These are phyloP conservation scores for Candida schatavii DNA, from an alignment of 805 yeast species.

Conservation along the genomic window DNA sequence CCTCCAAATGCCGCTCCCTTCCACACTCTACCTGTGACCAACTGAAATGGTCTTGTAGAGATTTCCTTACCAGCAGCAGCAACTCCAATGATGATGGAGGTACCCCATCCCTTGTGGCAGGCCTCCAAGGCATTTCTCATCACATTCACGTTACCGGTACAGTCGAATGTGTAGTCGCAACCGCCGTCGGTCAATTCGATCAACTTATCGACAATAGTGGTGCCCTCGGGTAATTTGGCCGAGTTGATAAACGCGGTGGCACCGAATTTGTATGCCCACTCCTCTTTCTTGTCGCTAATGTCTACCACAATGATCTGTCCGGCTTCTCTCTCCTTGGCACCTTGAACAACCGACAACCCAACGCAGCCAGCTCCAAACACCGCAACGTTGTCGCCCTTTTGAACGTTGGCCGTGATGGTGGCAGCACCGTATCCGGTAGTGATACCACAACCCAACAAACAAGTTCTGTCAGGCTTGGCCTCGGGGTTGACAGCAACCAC, in stretches of 20 bases:
- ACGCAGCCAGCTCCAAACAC: slow-evolving; percentile 98
- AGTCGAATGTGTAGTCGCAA: slow-evolving; percentile 91
- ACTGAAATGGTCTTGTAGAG: slow-evolving; percentile 96
- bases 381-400: slow-evolving; percentile 90
- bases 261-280: slow-evolving; percentile 86
- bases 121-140: slow-evolving; percentile 97
- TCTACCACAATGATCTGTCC: slow-evolving; percentile 82
- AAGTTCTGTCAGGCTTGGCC: slow-evolving; percentile 83
- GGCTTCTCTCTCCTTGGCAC: slow-evolving; percentile 83
- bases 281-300: slow-evolving; percentile 77
- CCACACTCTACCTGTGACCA: slow-evolving; percentile 99
- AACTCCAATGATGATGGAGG: slow-evolving; percentile 92
- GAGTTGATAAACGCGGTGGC: slow-evolving; percentile 96
- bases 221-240: slow-evolving; percentile 65
- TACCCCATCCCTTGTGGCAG: slow-evolving; percentile 99
- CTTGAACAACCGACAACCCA: slow-evolving; percentile 94
- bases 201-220: slow-evolving; percentile 75
- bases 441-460: slow-evolving; percentile 96
- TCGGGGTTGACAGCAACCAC: slow-evolving; percentile 85
- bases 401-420: slow-evolving; percentile 85
- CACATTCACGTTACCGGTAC: slow-evolving; percentile 93
- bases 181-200: slow-evolving; percentile 96
- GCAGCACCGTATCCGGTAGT: slow-evolving; percentile 99
- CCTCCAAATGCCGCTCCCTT: slow-evolving; percentile 99
- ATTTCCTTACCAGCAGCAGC: slow-evolving; percentile 99